Base-by-base conservation (phyloP, 352 stramenopile species). In the Globisporangium spinosum region DNA sequence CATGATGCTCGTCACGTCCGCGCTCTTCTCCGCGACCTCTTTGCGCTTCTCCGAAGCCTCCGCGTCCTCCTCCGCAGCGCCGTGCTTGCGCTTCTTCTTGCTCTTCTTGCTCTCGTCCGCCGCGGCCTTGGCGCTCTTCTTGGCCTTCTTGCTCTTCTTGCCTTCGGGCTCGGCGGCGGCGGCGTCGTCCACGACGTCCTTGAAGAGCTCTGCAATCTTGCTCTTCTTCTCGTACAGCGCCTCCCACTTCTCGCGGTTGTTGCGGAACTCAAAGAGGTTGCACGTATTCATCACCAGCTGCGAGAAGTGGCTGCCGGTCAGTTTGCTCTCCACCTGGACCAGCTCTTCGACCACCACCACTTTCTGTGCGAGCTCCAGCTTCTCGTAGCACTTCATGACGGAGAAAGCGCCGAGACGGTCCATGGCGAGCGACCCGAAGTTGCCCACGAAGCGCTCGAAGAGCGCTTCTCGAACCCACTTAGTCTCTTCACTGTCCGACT, bases 351-450 rank as follows among this genome's bases (percentile, higher is more conserved):
- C 87, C n/a, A 94, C 80, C 17, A 78, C 72, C 40, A 77, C 82
- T 70, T 93, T 93, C 58, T 92, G 76, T 32, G 75, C 54, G 34
- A 93, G 58, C 2, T 73, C 58, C 38, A 94, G 67, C 47, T 76
- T 77, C 58, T 91, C 80, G 62, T 88, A 94, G 69, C 87, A 93
- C 67, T 94, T 94, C 70, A 94, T 91, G 29, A 93, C 87, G 25
- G 83, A 87, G 61, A 94, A 94, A 20, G 85, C 83, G 20, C 87
- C 83, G 0, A 93, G 79, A 13, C 87, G 87, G 65, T 94, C 85
- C 65, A 89, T 77, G 12, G 85, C 87, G 34, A 94, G 71, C 12
- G 79, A 70, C 29, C 80, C 82, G 56, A 94, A 94, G 47, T 81
- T 84, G 17, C 87, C 84, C 17, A 88, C 74, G 67, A 91, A 91